Evolutionary conservation across 2,329 filamentous ascomycete genomes (phyloP), one percentile per base, ranked within the genome.

Genomic region (Diaporthe caulivora): DNA sequence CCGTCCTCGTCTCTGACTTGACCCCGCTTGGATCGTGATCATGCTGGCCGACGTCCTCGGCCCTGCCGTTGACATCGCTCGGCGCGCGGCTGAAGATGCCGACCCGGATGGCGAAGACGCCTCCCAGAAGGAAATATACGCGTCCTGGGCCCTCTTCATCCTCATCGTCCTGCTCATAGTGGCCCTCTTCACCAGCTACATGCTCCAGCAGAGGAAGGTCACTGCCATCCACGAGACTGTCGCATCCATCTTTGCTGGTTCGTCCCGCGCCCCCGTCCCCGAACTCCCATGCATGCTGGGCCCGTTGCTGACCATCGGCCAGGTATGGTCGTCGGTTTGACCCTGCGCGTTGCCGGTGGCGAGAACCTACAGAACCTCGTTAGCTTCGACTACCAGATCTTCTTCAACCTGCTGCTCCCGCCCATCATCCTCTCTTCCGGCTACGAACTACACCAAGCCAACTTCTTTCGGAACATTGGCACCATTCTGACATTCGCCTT

Each of bases 351-450:
- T 76, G 94, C 92, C 55, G 92, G 93, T 69, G 92, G 93, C 77
- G 92, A 94, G 76, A 94, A 93, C 76, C 95, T 99, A 79, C 93
- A 95, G 82, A 94, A 94, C 81, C 92, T 94, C 76, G 95, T 99
- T 80, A 97, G 93, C 83, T 99, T 99, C 87, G 94, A 98, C 86
- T 98, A 98, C 82, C 95, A 98, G 81, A 98, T 98, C 87, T 99
- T 99, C 88, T 99, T 99, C 88, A 99, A 99, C 83, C 90, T 99
- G 58, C 91, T 99, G 17, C 93, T 99, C n/a, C 97, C 97, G 49
- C 97, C 97, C 72, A 99, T 99, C 81, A 99, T 99, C 81, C 89
- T 99, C 37, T 96, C 95, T 21, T 98, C 96, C 21, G 97, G 97
- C 71, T 99, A 98, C 85, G 97, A 99, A 84, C 85, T 99, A 75